Evolutionary conservation across 495 filamentous ascomycete species (phyloP), one percentile per base, ranked within the genome.

Genomic region (Penicillium steckii): DNA sequence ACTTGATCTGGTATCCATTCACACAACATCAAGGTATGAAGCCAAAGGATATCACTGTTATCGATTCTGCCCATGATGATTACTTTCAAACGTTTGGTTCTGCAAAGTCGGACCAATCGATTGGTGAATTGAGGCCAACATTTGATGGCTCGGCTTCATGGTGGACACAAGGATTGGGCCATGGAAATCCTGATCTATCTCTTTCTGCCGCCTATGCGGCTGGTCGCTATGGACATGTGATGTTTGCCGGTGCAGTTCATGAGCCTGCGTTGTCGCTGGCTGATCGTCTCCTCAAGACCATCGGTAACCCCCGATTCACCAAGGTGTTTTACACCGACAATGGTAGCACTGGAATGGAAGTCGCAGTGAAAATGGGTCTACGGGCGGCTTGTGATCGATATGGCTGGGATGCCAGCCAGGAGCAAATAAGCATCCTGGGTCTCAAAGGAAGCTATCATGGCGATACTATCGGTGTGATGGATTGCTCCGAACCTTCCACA

Each of bases 131-230:
- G 1, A 70, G 69, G 21, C 77, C 86, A 8, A 83, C 83, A 0
- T 90, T 91, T 44, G 88, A 92, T 51, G 88, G 82, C 17, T 90
- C 87, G 0, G 88, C 87, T 15, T 90, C 87, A 0, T 92, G 88
- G 88, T 92, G 88, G 88, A 91, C 88, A 1, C 88, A 92, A 67
- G 88, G 88, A 8, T 75, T 92, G 4, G 88, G 88, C 7, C 88
- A 92, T 56, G 86, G 82, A 12, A 88, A 86, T 54, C 81, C 86
- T 0, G 64, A 71, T 0, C 74, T 92, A 4, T 74, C 86, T 7
- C 76, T 90, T 5, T 80, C 85, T 0, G 86, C 87, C 3, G 86
- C 88, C 2, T 86, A 90, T 62, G 88, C 88, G 1, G 85, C 88
- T 3, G 87, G 88, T n/a, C 79, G 88, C 21, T 92, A 92, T 58